A percentile compares a stretch with the other conserved stretches of the same genome.
Evolutionary conservation across 73 alveolate genomes (phyloP).

Genomic region (Paramecium octaurelia): DNA sequence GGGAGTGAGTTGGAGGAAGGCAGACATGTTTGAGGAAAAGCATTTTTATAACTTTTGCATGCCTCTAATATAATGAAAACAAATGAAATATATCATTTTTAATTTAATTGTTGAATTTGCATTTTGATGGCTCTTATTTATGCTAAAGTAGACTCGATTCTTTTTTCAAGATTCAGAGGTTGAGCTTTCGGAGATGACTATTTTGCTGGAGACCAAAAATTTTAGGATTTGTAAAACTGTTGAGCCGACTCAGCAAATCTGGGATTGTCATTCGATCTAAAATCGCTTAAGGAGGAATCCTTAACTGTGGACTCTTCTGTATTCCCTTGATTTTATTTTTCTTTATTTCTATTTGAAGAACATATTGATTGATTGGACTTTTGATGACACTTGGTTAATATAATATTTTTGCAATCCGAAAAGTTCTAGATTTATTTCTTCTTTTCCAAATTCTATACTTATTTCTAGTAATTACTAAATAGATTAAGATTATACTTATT

Average conservation of each 20-base stretch:
- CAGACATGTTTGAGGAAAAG: slow-evolving; percentile 83
- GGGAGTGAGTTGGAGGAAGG: slow-evolving; percentile 92
- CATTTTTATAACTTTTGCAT: slow-evolving; percentile 90
- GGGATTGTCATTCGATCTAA: background rate
- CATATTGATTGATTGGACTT: background rate
- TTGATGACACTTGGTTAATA: background rate
- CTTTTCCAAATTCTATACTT: background rate
- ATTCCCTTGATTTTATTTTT: background rate
- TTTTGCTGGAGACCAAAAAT: background rate
- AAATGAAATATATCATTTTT: background rate
- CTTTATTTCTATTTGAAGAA: background rate
- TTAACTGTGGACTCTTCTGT: background rate
- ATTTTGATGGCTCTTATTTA: background rate
- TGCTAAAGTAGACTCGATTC: background rate
- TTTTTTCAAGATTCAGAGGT: background rate
- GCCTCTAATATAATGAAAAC: slow-evolving; percentile 64
- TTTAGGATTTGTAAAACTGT: background rate
- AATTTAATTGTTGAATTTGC: background rate
- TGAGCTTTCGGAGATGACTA: background rate
- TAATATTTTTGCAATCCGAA: background rate
- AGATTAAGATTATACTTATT: background rate
- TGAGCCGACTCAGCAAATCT: background rate
- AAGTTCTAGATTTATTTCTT: background rate
- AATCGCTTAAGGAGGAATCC: background rate
- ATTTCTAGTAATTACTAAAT: background rate